These are phyloP conservation scores for Candida takata DNA, from an alignment of 805 yeast genomes.

Conservation along the genomic window DNA sequence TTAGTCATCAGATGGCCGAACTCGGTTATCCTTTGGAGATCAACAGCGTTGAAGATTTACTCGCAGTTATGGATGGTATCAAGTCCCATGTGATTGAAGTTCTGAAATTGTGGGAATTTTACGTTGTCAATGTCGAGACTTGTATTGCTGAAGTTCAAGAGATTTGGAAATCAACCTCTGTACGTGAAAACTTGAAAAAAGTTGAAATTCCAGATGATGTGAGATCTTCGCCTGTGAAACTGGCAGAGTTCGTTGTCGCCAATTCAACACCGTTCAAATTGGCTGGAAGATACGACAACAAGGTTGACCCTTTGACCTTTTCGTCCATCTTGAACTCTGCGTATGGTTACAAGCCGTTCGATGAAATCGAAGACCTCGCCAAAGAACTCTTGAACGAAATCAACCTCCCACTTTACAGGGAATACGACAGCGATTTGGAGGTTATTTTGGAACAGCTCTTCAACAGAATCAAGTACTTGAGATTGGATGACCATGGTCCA, in stretches of 20 bases:
- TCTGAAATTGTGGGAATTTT: constrained; percentile 81
- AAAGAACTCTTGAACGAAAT: constrained; percentile 62
- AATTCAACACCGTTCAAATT: constrained; percentile 34
- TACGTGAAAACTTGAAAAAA: constrained; percentile 11
- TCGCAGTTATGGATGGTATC: constrained; percentile 58
- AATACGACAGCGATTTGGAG: constrained; percentile 66
- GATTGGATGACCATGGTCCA: constrained; percentile 82
- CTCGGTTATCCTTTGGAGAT: constrained; percentile 59
- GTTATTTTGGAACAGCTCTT: constrained; percentile 62
- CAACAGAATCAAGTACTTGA: constrained; percentile 68
- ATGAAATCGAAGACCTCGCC: constrained; percentile 34
- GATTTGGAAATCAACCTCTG: constrained; percentile 26
- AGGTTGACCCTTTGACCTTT: constrained; percentile 43
- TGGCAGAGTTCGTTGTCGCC: constrained; percentile 43
- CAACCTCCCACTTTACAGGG: constrained; percentile 62
- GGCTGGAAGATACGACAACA: constrained; percentile 44
- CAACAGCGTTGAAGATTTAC: constrained; percentile 45
- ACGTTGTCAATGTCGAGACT: constrained; percentile 54
- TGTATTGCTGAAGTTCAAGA: constrained; percentile 34
- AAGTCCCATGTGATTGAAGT: constrained; percentile 58
- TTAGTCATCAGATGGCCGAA: constrained; percentile 48
- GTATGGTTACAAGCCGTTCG: constrained; percentile 21
- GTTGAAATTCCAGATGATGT: constrained; percentile 42
- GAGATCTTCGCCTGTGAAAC: constrained; percentile 29
- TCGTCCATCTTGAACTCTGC: constrained; percentile 42